Evolutionary conservation across 805 yeast genomes (phyloP).

Genomic region (Suhomyces kilbournensis): DNA sequence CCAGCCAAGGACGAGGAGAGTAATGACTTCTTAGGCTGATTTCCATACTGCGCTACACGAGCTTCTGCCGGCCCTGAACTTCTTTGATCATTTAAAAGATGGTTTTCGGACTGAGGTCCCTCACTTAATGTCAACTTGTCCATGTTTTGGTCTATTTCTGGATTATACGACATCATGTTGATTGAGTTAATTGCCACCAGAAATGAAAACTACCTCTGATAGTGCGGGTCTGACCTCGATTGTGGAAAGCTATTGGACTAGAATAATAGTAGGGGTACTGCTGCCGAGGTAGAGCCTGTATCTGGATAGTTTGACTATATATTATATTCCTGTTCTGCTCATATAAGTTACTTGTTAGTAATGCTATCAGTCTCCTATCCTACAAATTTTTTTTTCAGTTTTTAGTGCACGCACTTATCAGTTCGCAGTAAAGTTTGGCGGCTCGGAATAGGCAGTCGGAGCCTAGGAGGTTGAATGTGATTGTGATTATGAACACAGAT

Average conservation of each 20-base stretch:
- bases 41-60: not conserved
- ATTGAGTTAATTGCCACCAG: constrained; percentile 10
- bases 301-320: not conserved
- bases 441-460: constrained; percentile 36
- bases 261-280: not conserved
- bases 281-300: not conserved
- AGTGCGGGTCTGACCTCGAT: not conserved
- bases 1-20: constrained; percentile 28
- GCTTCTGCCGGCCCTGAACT: not conserved
- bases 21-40: constrained; percentile 17
- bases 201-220: not conserved
- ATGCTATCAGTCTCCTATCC: not conserved
- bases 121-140: constrained; percentile 2
- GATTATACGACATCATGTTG: constrained; percentile 28
- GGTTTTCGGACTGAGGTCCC: not conserved
- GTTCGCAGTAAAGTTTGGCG: not conserved
- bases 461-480: not conserved
- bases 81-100: not conserved
- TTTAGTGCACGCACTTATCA: constrained; percentile 1
- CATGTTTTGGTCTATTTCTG: constrained; percentile 3
- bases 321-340: not conserved
- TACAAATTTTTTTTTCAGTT: not conserved
- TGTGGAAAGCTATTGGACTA: not conserved
- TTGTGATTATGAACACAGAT: not conserved
- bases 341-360: not conserved